phyloP scores from a whole-genome alignment of 805 yeast genomes.

The Candida coleopterorum region DNA sequence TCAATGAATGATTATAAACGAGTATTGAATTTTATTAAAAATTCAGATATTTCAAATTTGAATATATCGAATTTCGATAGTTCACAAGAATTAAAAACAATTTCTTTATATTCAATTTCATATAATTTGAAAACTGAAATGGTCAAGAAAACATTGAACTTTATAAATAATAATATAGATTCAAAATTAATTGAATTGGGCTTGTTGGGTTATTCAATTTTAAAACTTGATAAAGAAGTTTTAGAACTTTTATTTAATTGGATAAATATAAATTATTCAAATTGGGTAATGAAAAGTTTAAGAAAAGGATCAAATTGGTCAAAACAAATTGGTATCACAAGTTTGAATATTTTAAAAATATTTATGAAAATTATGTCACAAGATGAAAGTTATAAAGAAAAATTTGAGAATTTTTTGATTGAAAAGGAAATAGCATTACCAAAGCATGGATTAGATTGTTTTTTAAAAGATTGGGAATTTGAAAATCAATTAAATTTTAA shows the following conservation, averaged over 20 bases:
- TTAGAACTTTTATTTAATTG: constrained; percentile 41
- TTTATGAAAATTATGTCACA: constrained; percentile 37
- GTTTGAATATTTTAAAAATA: constrained; percentile 37
- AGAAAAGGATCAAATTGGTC: constrained; percentile 42
- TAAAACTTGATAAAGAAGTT: constrained; percentile 19
- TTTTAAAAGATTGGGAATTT: constrained; percentile 16
- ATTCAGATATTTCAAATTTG: constrained; percentile 41
- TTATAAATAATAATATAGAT: constrained; percentile 53
- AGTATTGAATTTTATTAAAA: constrained; percentile 48
- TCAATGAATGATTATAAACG: constrained; percentile 53
- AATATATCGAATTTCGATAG: constrained; percentile 29
- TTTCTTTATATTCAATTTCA: constrained; percentile 53
- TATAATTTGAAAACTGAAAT: constrained; percentile 43
- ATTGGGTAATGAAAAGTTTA: constrained; percentile 46
- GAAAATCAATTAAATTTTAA: constrained; percentile 17
- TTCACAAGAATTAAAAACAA: constrained; percentile 45
- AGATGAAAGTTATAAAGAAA: constrained; percentile 22
- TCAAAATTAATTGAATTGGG: constrained; percentile 51
- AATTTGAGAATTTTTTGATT: constrained; percentile 23
- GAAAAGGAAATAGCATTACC: constrained; percentile 30
- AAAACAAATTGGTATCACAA: constrained; percentile 43
- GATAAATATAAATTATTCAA: constrained; percentile 49
- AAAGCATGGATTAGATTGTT: constrained; percentile 31
- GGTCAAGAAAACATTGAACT: constrained; percentile 51
- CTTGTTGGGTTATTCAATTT: constrained; percentile 47